Base-by-base conservation (phyloP, 129 eudicot genomes). In the Silybum marianum region DNA sequence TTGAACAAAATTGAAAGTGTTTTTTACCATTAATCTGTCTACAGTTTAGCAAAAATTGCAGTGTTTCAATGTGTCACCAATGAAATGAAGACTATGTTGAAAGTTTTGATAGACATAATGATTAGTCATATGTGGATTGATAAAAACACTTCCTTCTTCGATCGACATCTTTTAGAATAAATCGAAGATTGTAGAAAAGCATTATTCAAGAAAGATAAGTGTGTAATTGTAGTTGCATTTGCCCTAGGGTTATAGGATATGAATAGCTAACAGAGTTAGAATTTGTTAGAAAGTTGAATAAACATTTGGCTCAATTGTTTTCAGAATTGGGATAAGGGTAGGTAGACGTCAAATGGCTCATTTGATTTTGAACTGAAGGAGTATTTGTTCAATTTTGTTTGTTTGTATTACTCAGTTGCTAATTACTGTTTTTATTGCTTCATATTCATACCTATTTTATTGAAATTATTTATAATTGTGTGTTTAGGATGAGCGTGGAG, bases 401-500 rank as follows among this genome's bases (percentile, higher is more conserved):
- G 16, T 44, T 40, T 40, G 48, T 40, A 40, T 40, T 40, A 9
- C 48, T 40, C 48, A 9, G 48, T 40, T 0, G 13, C 54, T 11
- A 44, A 11, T 44, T 44, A 44, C 16, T 44, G 54, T 44, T 44
- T 44, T 11, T 44, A 44, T 44, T 44, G 54, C 54, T 44, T 44
- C 13, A 11, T 11, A 10, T 11, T 44, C 4, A 0, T 18, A 1
- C n/a, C 12, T 19, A 65, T 54, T 44, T 10, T 44, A 44, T 44
- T 11, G 54, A 44, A 44, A 3, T 2, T 10, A 44, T 44, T 44
- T 11, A 16, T 6, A 60, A 34, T 60, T 74, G 28, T 67, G 76
- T 87, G 46, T 23, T 72, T 65, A 91, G 91, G 87, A 84, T 86
- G 92, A 88, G 84, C 38, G 68, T 77, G 39, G 93, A 94, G 44